A percentile compares a stretch with the other conserved stretches of the same genome.
phyloP scores from a whole-genome alignment of 768 basidiomycete species.

The Psilocybe subaeruginosa region DNA sequence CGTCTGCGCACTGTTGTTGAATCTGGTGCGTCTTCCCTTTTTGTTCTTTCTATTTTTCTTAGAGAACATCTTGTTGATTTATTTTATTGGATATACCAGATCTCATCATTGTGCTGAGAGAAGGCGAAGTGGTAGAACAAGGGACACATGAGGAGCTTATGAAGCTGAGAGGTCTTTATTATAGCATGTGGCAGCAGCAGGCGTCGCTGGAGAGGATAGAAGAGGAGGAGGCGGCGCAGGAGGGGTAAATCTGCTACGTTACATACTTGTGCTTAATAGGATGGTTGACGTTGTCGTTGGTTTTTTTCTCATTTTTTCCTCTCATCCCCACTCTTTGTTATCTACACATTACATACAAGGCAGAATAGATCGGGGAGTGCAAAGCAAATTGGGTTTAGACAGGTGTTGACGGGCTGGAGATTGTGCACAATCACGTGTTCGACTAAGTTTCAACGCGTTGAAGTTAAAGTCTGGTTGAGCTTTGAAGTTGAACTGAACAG shows the following conservation, averaged over 20 bases:
- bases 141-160: slow-evolving; percentile 92
- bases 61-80: not conserved
- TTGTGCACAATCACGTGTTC: too few relatives aligned
- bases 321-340: not conserved
- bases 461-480: too few relatives aligned
- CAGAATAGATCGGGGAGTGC: too few relatives aligned
- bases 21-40: slow-evolving; percentile 61
- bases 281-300: not conserved
- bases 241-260: not conserved
- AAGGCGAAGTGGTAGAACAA: slow-evolving; percentile 90
- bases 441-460: too few relatives aligned
- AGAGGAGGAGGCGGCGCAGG: slow-evolving; percentile 1
- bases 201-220: slow-evolving; percentile 43
- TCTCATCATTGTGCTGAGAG: slow-evolving; percentile 89
- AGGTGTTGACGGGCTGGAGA: too few relatives aligned
- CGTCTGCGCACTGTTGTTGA: slow-evolving; percentile 88
- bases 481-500: too few relatives aligned
- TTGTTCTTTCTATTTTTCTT: too few relatives aligned
- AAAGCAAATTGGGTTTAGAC: too few relatives aligned
- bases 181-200: slow-evolving; percentile 84
- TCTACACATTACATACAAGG: not conserved
- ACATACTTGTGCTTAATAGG: too few relatives aligned
- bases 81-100: slow-evolving; percentile 46
- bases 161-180: slow-evolving; percentile 68
- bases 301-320: not conserved